Base-by-base conservation (phyloP, 2,329 filamentous ascomycete species). In the Akanthomyces muscarius region DNA sequence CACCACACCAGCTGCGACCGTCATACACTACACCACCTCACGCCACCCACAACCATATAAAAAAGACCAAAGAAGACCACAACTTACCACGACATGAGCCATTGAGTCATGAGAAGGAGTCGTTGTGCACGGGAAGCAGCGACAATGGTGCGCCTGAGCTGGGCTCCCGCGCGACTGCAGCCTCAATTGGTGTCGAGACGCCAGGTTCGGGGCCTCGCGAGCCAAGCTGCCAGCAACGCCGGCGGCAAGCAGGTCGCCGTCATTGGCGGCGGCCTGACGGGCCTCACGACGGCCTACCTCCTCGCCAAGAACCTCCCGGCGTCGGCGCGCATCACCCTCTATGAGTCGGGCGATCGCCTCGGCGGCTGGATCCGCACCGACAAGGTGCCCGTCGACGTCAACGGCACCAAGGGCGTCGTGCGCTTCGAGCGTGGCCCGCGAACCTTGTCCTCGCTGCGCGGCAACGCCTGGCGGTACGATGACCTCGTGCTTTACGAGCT, bases 301-400 rank as follows among this genome's bases (percentile, higher is more conserved):
- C 80, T 97, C 51, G 81, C 87, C 14, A 85, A 85, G 67, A 80
- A 87, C 69, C 82, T 90, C n/a, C 86, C 88, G 4, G 64, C 74
- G 53, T 80, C 83, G 62, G 82, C 86, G 41, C 86, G 86, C 58
- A 87, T 99, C 70, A 95, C 90, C 0, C 72, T 99, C 11, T 97
- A 92, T 74, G 95, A 99, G 74, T 83, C 83, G 23, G 83, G 80
- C 33, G 73, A 83, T 25, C 81, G 86, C 23, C 74, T 94, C 0
- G 95, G 95, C 50, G 95, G 95, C 52, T 98, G 93, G 93, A 80
- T 98, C 47, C 78, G 86, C 66, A 92, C 89, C 1, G 83, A 88
- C 67, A 78, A 77, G 57, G 80, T 90, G 14, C 74, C 84, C 1
- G 83, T 89, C 16, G 73, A 76, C 11, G 76, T 81, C 5, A 80